A percentile compares a stretch with the other conserved stretches of the same genome.
These are phyloP conservation scores for Termitomyces sp. DNA, from an alignment of 768 basidiomycete species.

Conservation along the genomic window DNA sequence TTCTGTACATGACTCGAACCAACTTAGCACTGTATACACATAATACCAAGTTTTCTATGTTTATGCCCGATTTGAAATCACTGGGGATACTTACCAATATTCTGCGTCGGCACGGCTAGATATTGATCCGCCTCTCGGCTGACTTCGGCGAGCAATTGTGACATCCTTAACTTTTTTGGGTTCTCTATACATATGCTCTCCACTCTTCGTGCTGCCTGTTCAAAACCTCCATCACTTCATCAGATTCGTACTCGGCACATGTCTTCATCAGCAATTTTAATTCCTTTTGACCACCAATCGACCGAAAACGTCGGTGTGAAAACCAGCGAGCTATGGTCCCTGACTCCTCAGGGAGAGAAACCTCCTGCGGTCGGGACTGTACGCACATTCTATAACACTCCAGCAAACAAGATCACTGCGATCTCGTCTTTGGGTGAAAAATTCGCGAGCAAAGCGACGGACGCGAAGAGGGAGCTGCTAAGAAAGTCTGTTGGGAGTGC, in stretches of 20 bases:
- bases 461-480: conserved; percentile 57
- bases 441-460: conserved; percentile 38
- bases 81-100: neutral
- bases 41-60: neutral
- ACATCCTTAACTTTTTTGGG: neutral
- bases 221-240: conserved; percentile 15
- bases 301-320: conserved; percentile 31
- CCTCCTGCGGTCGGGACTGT: conserved; percentile 57
- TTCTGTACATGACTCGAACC: neutral
- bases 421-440: conserved; percentile 56
- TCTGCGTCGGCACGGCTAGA: neutral
- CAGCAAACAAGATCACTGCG: conserved; percentile 40
- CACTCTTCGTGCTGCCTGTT: conserved; percentile 11
- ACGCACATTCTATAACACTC: conserved; percentile 58
- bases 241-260: conserved; percentile 30
- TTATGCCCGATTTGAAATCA: neutral
- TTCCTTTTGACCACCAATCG: conserved; percentile 50
- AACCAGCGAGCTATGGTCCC: conserved; percentile 45
- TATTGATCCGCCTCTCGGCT: neutral
- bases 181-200: conserved; percentile 7
- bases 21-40: conserved; percentile 1
- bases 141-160: neutral
- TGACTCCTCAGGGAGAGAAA: conserved; percentile 43
- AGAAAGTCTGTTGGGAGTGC: conserved; percentile 69
- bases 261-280: conserved; percentile 50